phyloP scores from a whole-genome alignment of 768 basidiomycete genomes.

The Auriculariales sp. region DNA sequence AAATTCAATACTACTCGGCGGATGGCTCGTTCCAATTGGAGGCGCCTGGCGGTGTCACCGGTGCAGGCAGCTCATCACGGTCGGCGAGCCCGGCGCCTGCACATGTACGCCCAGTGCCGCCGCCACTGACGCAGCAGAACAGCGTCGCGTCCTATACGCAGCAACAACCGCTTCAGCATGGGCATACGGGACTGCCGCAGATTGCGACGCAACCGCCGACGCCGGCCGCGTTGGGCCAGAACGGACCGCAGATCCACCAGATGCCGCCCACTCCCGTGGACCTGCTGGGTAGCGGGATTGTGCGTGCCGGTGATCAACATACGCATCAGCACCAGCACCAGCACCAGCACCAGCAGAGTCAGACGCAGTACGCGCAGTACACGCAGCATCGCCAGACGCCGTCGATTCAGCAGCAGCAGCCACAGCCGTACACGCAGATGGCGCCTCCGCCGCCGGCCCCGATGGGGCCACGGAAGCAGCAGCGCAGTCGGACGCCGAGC shows the following conservation, averaged over 20 bases:
- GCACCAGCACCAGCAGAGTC: too few species aligned
- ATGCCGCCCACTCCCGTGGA: background rate
- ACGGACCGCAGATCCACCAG: slow-evolving; percentile 1
- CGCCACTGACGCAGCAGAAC: background rate
- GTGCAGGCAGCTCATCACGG: slow-evolving; percentile 2
- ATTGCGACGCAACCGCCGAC: background rate
- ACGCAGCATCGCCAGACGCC: too few species aligned
- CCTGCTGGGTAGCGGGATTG: background rate
- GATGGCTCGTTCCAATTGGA: slow-evolving; percentile 11
- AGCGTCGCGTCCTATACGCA: background rate
- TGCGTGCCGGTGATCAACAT: background rate
- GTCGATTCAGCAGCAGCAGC: too few species aligned
- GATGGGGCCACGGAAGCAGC: slow-evolving; percentile 2
- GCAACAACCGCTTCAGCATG: background rate
- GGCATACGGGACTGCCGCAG: background rate
- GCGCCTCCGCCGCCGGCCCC: slow-evolving; percentile 5
- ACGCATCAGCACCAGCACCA: background rate
- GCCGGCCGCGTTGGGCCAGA: background rate
- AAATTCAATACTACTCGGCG: slow-evolving; percentile 10
- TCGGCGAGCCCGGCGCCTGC: slow-evolving; percentile 14
- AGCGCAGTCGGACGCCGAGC: background rate
- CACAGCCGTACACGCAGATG: too few species aligned
- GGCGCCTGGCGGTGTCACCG: background rate
- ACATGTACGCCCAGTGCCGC: background rate
- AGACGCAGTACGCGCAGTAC: too few species aligned